Evolutionary conservation across 1,139 yeast genomes (phyloP), one percentile per base, ranked within the genome.

Genomic region (Saccharomyces uvarum): DNA sequence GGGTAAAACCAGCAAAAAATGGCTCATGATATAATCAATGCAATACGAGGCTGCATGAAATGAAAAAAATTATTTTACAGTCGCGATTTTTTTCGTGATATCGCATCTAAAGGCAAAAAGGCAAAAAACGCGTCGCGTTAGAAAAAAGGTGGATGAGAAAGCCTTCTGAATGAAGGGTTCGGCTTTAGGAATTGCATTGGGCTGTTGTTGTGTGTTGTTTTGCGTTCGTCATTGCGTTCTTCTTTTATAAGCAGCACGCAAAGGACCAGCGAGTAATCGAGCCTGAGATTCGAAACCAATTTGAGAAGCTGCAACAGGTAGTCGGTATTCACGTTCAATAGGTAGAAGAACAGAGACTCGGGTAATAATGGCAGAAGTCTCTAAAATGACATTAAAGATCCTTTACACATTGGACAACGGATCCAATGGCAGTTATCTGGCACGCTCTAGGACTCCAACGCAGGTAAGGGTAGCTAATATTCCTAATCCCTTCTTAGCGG

Each of bases 351-450:
- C n/a, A 50, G 24, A 31, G 42, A 26, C 44, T 38, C 44, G 16
- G 44, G n/a, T 19, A 38, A 50, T 19, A 13, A 64, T 64, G 68
- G 53, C 63, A 19, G 62, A 59, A 16, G 29, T 58, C 14, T 57
- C 60, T 8, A 51, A 47, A 27, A 68, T 70, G 70, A 62, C 69
- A 29, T 53, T 70, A 52, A 70, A 70, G 59, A 63, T 70, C 16
- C 60, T 70, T 26, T 70, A 70, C 53, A 60, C 71, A 11, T 54
- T 70, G 49, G 73, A 68, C 46, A 66, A 65, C 44, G 69, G 68
- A 2, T 51, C 65, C 13, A 59, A 59, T 16, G 61, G 61, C 13
- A 66, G 71, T 9, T 70, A 67, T 54, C 50, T 70, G 38, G 66
- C 73, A 2, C 58, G 73, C 31, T 67, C 71, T 4, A 63, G 61